Conservation (phyloP, 306 rosid genomes). For the Boehmeria nivea region DNA sequence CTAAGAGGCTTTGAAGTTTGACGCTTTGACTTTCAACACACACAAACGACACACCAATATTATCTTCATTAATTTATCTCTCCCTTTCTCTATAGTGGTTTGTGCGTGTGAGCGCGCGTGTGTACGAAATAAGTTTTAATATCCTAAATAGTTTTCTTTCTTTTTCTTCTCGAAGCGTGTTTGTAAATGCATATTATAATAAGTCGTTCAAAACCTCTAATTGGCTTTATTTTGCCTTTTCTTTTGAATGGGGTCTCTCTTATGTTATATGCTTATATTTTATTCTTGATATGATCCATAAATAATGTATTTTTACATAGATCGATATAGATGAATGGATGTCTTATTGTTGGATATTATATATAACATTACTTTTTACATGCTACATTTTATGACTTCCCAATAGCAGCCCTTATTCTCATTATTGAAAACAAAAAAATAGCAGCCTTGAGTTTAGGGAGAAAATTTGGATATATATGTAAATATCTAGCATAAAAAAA, state of each 20-base stretch:
- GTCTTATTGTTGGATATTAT: background rate
- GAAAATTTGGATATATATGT: background rate
- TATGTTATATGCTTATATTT: background rate
- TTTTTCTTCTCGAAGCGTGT: slow-evolving; percentile 2
- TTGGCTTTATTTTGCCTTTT: background rate
- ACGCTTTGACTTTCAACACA: slow-evolving; percentile 61
- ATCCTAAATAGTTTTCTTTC: background rate
- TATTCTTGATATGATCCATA: background rate
- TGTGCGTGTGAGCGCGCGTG: background rate
- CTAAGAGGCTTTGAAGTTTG: slow-evolving; percentile 42
- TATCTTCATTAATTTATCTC: too few species aligned
- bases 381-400: background rate
- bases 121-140: background rate
- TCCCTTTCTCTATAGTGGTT: background rate
- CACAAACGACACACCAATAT: background rate
- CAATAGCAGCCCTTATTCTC: background rate
- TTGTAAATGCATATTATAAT: background rate
- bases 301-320: background rate
- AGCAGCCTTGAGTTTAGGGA: background rate
- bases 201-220: background rate
- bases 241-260: slow-evolving; percentile 3
- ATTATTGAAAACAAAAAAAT: background rate
- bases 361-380: background rate
- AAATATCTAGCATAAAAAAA: background rate
- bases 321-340: too few species aligned